Conservation (phyloP, 148 eudicot genomes). For the Fagopyrum esculentum region DNA sequence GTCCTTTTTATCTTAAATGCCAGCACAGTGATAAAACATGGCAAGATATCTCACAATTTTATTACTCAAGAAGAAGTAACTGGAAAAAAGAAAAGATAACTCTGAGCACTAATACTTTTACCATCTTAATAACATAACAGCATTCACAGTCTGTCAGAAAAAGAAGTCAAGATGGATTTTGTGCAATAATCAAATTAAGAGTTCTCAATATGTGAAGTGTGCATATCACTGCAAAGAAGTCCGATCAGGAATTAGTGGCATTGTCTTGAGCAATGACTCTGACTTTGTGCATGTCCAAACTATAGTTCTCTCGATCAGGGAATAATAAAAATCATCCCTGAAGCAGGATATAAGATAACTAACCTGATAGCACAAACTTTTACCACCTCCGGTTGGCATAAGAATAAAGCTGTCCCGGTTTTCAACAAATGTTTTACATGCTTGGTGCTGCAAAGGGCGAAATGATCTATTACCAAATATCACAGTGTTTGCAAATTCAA, state of each 20-base stretch:
- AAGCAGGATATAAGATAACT: constrained; percentile 14
- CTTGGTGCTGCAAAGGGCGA: constrained; percentile 91
- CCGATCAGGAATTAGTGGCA: background rate
- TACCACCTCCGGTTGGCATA: constrained; percentile 99
- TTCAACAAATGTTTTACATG: constrained; percentile 65
- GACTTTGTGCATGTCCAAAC: background rate
- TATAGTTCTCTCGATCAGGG: background rate
- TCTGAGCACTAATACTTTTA: background rate
- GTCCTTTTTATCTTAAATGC: background rate
- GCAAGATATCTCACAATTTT: background rate
- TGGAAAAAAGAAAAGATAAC: background rate
- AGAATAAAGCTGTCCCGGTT: constrained; percentile 80
- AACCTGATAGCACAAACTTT: constrained; percentile 97
- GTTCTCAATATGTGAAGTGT: background rate
- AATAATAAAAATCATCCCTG: background rate
- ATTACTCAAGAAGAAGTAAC: background rate
- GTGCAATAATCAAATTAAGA: background rate
- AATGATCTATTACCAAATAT: constrained; percentile 76
- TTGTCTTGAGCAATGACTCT: background rate
- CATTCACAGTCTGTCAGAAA: background rate
- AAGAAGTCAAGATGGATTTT: background rate
- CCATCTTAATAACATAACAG: background rate
- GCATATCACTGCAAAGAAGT: constrained; percentile 1
- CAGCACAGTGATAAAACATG: background rate
- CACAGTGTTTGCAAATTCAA: constrained; percentile 91